Conservation (phyloP, 2,329 filamentous ascomycete species). For the Fusarium camptoceras region DNA sequence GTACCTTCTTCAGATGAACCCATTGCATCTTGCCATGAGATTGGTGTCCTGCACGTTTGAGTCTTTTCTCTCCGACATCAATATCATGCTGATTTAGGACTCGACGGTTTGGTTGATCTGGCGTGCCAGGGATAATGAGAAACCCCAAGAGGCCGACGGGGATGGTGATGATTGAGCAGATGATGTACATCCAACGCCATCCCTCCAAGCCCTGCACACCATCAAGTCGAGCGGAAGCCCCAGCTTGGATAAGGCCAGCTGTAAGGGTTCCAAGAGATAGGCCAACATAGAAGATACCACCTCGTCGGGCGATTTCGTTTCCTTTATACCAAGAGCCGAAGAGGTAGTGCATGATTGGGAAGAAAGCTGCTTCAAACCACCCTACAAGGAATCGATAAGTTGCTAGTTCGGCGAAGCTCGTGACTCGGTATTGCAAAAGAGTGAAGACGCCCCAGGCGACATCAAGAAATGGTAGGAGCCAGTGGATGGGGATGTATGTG, state of each 20-base stretch:
- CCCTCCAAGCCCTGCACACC: conserved; percentile 60
- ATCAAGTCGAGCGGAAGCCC: conserved; percentile 54
- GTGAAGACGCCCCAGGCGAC: conserved; percentile 68
- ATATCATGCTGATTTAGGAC: conserved; percentile 62
- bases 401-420: conserved; percentile 61
- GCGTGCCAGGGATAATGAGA: conserved; percentile 61
- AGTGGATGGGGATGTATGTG: conserved; percentile 59
- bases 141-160: conserved; percentile 63
- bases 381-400: conserved; percentile 67
- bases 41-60: conserved; percentile 58
- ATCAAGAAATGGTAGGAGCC: conserved; percentile 63
- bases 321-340: conserved; percentile 61
- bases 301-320: conserved; percentile 60
- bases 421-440: conserved; percentile 64
- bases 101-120: conserved; percentile 60
- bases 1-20: conserved; percentile 49
- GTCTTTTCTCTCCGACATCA: conserved; percentile 57
- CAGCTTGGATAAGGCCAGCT: conserved; percentile 62
- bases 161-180: conserved; percentile 65
- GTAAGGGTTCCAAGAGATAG: conserved; percentile 64
- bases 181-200: conserved; percentile 70
- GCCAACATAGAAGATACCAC: conserved; percentile 63
- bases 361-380: conserved; percentile 61
- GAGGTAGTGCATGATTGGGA: conserved; percentile 56
- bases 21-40: conserved; percentile 52